Percentiles rank a stretch among this genome's conserved stretches.
phyloP scores from a whole-genome alignment of 345 rosid species.

The Pugionium cornutum region DNA sequence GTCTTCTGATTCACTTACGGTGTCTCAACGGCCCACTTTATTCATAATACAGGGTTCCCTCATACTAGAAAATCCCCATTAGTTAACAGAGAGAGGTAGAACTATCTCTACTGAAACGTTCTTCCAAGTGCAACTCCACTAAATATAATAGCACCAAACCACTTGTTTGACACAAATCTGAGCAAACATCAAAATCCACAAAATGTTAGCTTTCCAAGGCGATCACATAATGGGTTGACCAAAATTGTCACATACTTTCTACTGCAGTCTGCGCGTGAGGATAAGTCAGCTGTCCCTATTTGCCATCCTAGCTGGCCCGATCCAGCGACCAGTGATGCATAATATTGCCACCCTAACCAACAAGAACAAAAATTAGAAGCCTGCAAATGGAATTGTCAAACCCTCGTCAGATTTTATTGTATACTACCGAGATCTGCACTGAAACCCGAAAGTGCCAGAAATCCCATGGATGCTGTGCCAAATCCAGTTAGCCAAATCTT shows the following conservation, averaged over 20 bases:
- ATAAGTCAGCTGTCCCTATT: conserved; percentile 65
- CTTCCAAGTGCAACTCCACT: conserved; percentile 78
- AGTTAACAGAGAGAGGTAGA: conserved; percentile 1
- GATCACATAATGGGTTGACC: conserved; percentile 42
- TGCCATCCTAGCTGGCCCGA: conserved; percentile 93
- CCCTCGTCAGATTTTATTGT: not conserved
- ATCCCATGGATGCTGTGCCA: conserved; percentile 68
- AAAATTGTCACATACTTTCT: conserved; percentile 25
- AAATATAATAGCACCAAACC: conserved; percentile 83
- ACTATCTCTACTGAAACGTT: conserved; percentile 36
- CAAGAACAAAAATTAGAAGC: not conserved
- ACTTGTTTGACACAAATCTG: conserved; percentile 91
- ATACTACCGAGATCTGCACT: conserved; percentile 74
- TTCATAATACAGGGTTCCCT: too few species aligned
- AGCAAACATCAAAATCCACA: conserved; percentile 16
- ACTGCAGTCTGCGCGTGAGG: conserved; percentile 52
- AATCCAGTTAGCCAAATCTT: conserved; percentile 81
- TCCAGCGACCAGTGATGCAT: conserved; percentile 64
- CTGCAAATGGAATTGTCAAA: not conserved
- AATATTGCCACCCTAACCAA: conserved; percentile 69
- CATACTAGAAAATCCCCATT: too few species aligned
- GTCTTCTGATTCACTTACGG: conserved; percentile 4
- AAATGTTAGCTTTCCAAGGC: conserved; percentile 8
- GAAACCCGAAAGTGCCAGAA: conserved; percentile 74
- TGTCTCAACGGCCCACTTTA: not conserved